A percentile compares a stretch with the other conserved stretches of the same genome.
Evolutionary conservation across 2,329 filamentous ascomycete genomes (phyloP).

Genomic region (Cladosporium halotolerans): DNA sequence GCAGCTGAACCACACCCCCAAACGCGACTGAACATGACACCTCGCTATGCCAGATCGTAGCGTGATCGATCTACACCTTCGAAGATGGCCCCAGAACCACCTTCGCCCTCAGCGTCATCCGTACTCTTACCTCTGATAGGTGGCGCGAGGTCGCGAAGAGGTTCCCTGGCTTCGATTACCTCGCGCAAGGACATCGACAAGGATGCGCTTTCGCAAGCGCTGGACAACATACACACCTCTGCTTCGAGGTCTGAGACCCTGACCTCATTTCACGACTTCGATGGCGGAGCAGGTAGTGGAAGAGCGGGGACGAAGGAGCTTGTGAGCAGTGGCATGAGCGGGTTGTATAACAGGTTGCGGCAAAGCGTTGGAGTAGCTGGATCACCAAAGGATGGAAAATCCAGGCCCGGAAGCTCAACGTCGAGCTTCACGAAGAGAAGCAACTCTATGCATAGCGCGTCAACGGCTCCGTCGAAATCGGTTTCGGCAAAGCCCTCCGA

Average conservation of each 20-base stretch:
- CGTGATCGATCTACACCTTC: neutral
- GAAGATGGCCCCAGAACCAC: constrained; percentile 23
- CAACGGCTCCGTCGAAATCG: neutral
- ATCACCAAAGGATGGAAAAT: constrained; percentile 18
- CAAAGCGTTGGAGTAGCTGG: constrained; percentile 26
- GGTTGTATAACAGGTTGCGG: constrained; percentile 78
- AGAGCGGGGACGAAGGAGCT: constrained; percentile 30
- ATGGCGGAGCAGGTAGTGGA: constrained; percentile 53
- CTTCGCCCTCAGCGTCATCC: constrained; percentile 25
- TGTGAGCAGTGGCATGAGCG: constrained; percentile 54
- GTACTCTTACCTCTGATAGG: constrained; percentile 27
- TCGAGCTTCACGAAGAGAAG: constrained; percentile 7
- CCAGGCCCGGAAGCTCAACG: constrained; percentile 21
- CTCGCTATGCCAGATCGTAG: constrained; percentile 14
- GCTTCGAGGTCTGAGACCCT: constrained; percentile 79
- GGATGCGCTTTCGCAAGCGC: constrained; percentile 67
- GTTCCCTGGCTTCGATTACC: constrained; percentile 34
- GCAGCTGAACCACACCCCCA: neutral
- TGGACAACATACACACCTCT: constrained; percentile 82
- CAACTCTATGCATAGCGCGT: constrained; percentile 3
- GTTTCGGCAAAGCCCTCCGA: neutral
- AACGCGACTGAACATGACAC: neutral
- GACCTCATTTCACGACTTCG: constrained; percentile 92
- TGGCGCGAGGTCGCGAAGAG: constrained; percentile 29
- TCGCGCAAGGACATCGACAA: constrained; percentile 50